A percentile compares a stretch with the other conserved stretches of the same genome.
phyloP scores from a whole-genome alignment of 2,329 filamentous ascomycete species.

The Aspergillus spinulosporus region DNA sequence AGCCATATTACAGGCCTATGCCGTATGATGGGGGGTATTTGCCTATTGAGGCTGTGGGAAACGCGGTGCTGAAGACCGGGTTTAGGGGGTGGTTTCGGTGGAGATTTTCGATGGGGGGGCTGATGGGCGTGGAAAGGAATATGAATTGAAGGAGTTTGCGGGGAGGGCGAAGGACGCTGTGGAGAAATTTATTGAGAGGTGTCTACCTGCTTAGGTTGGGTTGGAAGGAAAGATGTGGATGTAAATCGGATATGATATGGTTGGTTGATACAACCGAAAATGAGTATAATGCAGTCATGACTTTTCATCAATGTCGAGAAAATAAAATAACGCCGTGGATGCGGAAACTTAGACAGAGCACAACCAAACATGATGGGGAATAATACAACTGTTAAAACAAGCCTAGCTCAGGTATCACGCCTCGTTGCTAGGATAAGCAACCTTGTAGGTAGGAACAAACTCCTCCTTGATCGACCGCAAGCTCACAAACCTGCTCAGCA shows the following conservation, averaged over 20 bases:
- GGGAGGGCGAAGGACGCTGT: slow-evolving; percentile 54
- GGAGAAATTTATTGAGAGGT: slow-evolving; percentile 45
- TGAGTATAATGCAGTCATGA: slow-evolving; percentile 5
- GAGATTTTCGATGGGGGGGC: slow-evolving; percentile 67
- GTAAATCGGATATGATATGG: neutral
- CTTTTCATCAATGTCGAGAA: slow-evolving; percentile 2
- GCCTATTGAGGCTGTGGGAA: slow-evolving; percentile 64
- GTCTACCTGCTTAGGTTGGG: slow-evolving; percentile 18
- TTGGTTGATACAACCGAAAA: neutral
- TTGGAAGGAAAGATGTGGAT: neutral
- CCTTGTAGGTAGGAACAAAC: slow-evolving; percentile 63
- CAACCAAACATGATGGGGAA: neutral
- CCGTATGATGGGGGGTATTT: slow-evolving; percentile 71
- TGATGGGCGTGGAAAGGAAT: slow-evolving; percentile 50
- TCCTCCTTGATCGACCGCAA: slow-evolving; percentile 73
- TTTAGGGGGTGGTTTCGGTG: slow-evolving; percentile 68
- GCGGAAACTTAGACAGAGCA: neutral
- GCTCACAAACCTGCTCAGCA: slow-evolving; percentile 67
- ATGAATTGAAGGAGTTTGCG: slow-evolving; percentile 48
- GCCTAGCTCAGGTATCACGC: neutral
- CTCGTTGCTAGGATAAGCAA: slow-evolving; percentile 70
- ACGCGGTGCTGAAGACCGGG: slow-evolving; percentile 66
- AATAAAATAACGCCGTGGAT: neutral
- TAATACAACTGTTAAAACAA: neutral
- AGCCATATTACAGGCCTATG: slow-evolving; percentile 68